Conservation (phyloP, 179 eudicot genomes). For the Drosera spatulata region DNA sequence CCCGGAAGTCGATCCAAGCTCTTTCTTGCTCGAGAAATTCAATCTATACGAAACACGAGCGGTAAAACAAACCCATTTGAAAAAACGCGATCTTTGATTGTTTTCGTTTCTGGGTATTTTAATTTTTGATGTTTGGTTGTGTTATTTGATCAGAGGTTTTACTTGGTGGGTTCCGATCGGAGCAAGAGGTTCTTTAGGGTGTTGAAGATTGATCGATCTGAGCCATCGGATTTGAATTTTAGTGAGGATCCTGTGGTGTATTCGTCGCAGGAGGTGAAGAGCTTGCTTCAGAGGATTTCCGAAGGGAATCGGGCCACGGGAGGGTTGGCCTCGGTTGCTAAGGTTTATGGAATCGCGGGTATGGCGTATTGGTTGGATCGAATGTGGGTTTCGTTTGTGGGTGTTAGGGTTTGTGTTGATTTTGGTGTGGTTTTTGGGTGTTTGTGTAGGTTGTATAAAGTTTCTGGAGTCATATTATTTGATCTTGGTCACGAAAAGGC, state of each 20-base stretch:
- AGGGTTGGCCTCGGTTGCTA: conserved; percentile 74
- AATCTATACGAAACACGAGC: conserved; percentile 94
- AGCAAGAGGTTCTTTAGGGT: conserved; percentile 76
- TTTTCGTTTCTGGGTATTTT: too few species aligned
- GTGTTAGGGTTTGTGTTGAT: background rate
- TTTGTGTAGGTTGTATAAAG: conserved; percentile 53
- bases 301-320: conserved; percentile 87
- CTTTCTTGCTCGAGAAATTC: conserved; percentile 79
- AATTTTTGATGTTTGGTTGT: too few species aligned
- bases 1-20: conserved; percentile 46
- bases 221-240: conserved; percentile 62
- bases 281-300: conserved; percentile 63
- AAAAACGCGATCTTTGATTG: too few species aligned
- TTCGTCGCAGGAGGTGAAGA: conserved; percentile 62
- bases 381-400: background rate
- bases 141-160: conserved; percentile 45
- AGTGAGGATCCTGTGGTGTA: conserved; percentile 74
- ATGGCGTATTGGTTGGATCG: background rate
- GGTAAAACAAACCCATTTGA: conserved; percentile 12
- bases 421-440: background rate
- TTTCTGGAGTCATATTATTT: conserved; percentile 73
- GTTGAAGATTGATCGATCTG: conserved; percentile 70
- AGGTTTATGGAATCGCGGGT: conserved; percentile 95
- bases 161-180: conserved; percentile 89
- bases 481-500: conserved; percentile 23